Evolutionary conservation across 2,329 filamentous ascomycete genomes (phyloP).

Genomic region (Scortechinia acanthostroma): DNA sequence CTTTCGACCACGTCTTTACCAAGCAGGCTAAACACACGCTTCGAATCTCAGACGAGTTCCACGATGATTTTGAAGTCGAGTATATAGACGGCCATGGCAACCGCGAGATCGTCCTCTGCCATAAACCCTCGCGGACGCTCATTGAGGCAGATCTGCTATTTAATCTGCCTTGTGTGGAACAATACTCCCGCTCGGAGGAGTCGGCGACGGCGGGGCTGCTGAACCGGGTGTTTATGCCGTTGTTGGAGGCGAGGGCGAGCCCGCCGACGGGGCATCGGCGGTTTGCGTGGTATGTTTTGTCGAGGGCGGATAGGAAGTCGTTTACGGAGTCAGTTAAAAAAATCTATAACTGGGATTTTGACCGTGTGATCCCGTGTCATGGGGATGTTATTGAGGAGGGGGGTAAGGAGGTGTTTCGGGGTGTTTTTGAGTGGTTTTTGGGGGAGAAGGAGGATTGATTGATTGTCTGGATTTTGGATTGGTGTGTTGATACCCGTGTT

Average conservation of each 20-base stretch:
- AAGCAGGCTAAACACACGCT: constrained; percentile 35
- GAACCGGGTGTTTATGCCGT: not conserved
- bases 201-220: constrained; percentile 20
- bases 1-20: constrained; percentile 30
- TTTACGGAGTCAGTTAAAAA: constrained; percentile 64
- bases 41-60: constrained; percentile 70
- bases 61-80: constrained; percentile 78
- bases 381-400: constrained; percentile 75
- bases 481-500: not conserved
- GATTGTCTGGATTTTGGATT: constrained; percentile 6
- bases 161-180: constrained; percentile 81
- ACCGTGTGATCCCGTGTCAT: constrained; percentile 82
- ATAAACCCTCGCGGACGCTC: constrained; percentile 71
- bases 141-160: constrained; percentile 89
- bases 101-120: constrained; percentile 81
- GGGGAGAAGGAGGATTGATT: constrained; percentile 32
- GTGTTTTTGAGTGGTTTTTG: constrained; percentile 79
- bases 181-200: constrained; percentile 60
- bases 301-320: constrained; percentile 48
- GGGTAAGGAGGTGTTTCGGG: constrained; percentile 70
- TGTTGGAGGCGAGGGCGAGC: not conserved
- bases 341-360: constrained; percentile 78
- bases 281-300: constrained; percentile 72
- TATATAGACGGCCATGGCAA: constrained; percentile 75
- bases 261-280: constrained; percentile 47